These are phyloP conservation scores for Sporisorium sorghi DNA, from an alignment of 1,284 basidiomycete genomes.

Conservation along the genomic window DNA sequence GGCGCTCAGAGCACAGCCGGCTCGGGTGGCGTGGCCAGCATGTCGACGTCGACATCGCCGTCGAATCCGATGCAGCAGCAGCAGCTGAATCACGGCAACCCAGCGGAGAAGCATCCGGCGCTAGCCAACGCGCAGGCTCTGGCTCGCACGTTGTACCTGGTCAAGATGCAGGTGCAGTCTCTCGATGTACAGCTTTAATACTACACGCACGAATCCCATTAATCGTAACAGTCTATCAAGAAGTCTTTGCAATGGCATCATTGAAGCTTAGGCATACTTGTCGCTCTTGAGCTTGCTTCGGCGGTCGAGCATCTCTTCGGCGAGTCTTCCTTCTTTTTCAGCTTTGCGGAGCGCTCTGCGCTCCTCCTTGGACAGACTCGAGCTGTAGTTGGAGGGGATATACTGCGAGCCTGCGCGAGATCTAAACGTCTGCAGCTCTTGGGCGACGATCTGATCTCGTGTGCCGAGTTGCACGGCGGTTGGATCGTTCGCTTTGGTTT, in stretches of 20 bases:
- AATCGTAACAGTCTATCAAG: neutral
- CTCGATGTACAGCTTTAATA: slow-evolving; percentile 27
- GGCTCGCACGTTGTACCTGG: slow-evolving; percentile 39
- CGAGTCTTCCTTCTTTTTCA: slow-evolving; percentile 61
- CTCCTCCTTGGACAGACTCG: slow-evolving; percentile 33
- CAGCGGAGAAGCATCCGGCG: slow-evolving; percentile 51
- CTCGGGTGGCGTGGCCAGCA: neutral
- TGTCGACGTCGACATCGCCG: slow-evolving; percentile 6
- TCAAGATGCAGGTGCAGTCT: slow-evolving; percentile 51
- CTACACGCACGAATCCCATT: neutral
- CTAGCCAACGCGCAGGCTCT: slow-evolving; percentile 50
- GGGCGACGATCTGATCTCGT: slow-evolving; percentile 31
- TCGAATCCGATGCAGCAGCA: slow-evolving; percentile 34
- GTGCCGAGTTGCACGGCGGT: slow-evolving; percentile 18
- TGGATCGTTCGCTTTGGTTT: slow-evolving; percentile 31
- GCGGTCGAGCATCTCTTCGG: slow-evolving; percentile 64
- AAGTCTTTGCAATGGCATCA: neutral
- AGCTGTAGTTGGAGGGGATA: slow-evolving; percentile 27
- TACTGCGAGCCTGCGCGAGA: slow-evolving; percentile 42
- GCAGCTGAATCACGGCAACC: slow-evolving; percentile 31
- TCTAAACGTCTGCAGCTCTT: slow-evolving; percentile 26
- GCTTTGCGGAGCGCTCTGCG: slow-evolving; percentile 53
- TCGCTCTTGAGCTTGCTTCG: slow-evolving; percentile 59
- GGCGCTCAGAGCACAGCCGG: slow-evolving; percentile 5
- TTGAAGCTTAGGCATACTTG: slow-evolving; percentile 33